phyloP scores from a whole-genome alignment of 176 grass and related monocot genomes.

The Cenchrus fungigraminus region DNA sequence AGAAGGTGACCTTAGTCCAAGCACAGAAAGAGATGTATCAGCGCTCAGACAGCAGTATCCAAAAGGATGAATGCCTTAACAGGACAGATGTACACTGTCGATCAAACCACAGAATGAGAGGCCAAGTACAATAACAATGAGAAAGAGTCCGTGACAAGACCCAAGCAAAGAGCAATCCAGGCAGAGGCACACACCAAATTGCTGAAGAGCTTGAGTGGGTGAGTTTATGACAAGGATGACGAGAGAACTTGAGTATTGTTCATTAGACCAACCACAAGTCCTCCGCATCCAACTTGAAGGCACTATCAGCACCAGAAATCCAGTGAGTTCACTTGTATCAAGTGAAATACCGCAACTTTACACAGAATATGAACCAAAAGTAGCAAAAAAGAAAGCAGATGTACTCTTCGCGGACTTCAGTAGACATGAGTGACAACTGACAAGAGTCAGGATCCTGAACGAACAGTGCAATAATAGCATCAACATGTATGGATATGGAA shows the following conservation, averaged over 20 bases:
- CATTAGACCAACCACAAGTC: conserved; percentile 40
- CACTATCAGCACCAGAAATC: conserved; percentile 54
- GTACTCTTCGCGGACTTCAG: conserved; percentile 48
- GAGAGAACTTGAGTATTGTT: conserved; percentile 45
- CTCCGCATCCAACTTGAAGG: conserved; percentile 37
- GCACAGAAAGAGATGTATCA: not conserved
- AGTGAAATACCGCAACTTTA: conserved; percentile 60
- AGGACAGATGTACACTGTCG: not conserved
- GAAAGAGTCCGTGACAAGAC: conserved; percentile 21
- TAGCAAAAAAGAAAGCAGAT: conserved; percentile 55
- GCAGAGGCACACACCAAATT: not conserved
- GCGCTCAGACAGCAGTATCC: not conserved
- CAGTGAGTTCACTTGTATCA: conserved; percentile 44
- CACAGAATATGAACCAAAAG: conserved; percentile 72
- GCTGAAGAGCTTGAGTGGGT: not conserved
- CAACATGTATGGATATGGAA: not conserved
- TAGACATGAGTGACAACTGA: conserved; percentile 65
- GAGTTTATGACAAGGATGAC: conserved; percentile 15
- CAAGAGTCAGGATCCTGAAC: conserved; percentile 44
- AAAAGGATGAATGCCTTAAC: not conserved
- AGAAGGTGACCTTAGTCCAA: not conserved
- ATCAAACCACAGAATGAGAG: not conserved
- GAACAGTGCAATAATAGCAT: not conserved
- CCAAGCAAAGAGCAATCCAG: conserved; percentile 3
- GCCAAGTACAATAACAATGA: not conserved